phyloP scores from a whole-genome alignment of 2,329 filamentous ascomycete genomes.

The Zymoseptoria pseudotritici region DNA sequence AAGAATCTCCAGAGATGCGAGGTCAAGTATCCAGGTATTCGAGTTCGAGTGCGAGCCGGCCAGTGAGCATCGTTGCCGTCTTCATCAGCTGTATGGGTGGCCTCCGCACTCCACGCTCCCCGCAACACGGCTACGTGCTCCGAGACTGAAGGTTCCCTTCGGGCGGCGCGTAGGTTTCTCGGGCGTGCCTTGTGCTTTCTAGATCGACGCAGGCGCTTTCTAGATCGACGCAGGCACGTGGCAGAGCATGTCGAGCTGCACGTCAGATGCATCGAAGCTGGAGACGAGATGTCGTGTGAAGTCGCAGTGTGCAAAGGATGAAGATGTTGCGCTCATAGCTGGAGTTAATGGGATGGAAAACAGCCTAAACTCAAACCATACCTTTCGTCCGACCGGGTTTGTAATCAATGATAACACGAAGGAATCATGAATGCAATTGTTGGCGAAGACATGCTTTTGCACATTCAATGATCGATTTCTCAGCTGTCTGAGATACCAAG shows the following conservation, averaged over 20 bases:
- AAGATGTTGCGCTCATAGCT: background rate
- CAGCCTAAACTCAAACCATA: background rate
- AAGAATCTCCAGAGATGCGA: background rate
- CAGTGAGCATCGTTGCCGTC: background rate
- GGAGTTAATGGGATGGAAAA: background rate
- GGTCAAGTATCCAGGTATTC: background rate
- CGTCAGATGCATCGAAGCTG: background rate
- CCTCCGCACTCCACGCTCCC: background rate
- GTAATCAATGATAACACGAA: background rate
- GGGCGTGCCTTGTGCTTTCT: background rate
- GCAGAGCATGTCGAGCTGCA: background rate
- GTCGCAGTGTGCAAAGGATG: background rate
- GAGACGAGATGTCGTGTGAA: background rate
- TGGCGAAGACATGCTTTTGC: background rate
- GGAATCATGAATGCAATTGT: background rate
- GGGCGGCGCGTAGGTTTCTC: background rate
- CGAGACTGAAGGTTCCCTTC: constrained; percentile 2
- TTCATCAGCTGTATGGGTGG: too few relatives aligned
- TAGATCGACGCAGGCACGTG: background rate
- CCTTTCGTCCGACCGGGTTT: background rate
- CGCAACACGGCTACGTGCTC: background rate
- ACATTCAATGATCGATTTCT: background rate
- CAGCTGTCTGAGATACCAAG: background rate
- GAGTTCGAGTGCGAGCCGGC: background rate
- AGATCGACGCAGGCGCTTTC: background rate